Percentiles rank a stretch among this genome's conserved stretches.
Evolutionary conservation across 768 basidiomycete genomes (phyloP).

Genomic region (Amanita phalloides): DNA sequence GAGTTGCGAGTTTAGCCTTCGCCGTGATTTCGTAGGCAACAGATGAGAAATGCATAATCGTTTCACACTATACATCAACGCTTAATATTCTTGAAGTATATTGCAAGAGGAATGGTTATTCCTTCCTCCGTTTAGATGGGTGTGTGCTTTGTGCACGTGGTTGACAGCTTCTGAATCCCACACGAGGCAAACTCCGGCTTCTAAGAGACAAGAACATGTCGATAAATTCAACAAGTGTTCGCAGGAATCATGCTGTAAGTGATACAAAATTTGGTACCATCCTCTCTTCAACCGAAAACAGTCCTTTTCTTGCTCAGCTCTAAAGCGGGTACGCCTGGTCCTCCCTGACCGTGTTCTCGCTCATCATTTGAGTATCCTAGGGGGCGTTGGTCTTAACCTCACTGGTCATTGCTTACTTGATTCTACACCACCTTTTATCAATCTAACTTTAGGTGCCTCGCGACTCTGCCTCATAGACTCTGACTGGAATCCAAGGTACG

Average conservation of each 20-base stretch:
- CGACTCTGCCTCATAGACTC: conserved; percentile 80
- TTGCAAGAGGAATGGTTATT: conserved; percentile 68
- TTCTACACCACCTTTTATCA: neutral
- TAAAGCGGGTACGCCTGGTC: conserved; percentile 49
- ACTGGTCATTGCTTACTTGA: conserved; percentile 39
- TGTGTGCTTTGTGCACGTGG: conserved; percentile 17
- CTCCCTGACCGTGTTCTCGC: neutral
- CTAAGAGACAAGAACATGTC: conserved; percentile 79
- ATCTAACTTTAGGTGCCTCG: conserved; percentile 49
- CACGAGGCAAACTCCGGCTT: conserved; percentile 58
- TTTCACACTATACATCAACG: conserved; percentile 95
- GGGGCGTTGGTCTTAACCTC: conserved; percentile 89
- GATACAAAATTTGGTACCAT: neutral
- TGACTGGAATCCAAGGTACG: conserved; percentile 88
- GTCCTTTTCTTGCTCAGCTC: conserved; percentile 90
- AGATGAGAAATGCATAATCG: conserved; percentile 90
- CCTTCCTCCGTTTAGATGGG: conserved; percentile 85
- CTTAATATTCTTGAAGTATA: conserved; percentile 85
- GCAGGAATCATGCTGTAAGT: conserved; percentile 62
- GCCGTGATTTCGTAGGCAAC: conserved; percentile 37
- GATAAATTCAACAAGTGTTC: conserved; percentile 78
- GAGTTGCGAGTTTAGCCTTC: neutral
- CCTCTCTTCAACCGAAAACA: conserved; percentile 13
- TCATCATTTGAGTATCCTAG: conserved; percentile 19
- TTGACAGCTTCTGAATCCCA: neutral